Conservation (phyloP, 2,329 filamentous ascomycete species). For the Trichoderma citrinoviride region DNA sequence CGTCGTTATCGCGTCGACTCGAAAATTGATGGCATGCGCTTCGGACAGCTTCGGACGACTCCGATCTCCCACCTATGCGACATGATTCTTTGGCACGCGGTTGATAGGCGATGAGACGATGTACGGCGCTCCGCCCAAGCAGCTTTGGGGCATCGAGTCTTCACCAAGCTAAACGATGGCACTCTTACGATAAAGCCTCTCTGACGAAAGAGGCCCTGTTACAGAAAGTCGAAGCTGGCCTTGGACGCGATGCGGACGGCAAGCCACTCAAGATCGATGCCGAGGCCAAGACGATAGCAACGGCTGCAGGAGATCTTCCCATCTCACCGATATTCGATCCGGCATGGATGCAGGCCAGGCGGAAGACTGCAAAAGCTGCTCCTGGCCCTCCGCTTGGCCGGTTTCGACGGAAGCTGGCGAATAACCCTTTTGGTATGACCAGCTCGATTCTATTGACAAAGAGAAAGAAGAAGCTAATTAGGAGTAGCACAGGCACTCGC, state of each 20-base stretch:
- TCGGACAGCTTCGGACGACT: too few relatives aligned
- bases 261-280: constrained; percentile 38
- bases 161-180: constrained; percentile 32
- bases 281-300: constrained; percentile 44
- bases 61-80: neutral
- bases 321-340: constrained; percentile 56
- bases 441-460: neutral
- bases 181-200: constrained; percentile 33
- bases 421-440: constrained; percentile 62
- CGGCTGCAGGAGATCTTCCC: constrained; percentile 47
- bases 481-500: constrained; percentile 60
- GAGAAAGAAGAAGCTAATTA: constrained; percentile 20
- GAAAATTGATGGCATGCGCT: constrained; percentile 16
- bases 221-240: constrained; percentile 33
- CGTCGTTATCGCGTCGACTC: constrained; percentile 15
- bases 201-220: constrained; percentile 34
- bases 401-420: constrained; percentile 57
- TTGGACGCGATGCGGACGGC: constrained; percentile 33
- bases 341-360: constrained; percentile 44
- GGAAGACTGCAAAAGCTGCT: constrained; percentile 42
- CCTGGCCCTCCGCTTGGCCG: constrained; percentile 36
- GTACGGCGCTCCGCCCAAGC: constrained; percentile 25
- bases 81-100: constrained; percentile 25
- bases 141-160: constrained; percentile 17
- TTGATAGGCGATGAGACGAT: constrained; percentile 32